A percentile compares a stretch with the other conserved stretches of the same genome.
Conservation (phyloP, 108 stramenopile genomes). For the Discostella pseudostelligera region DNA sequence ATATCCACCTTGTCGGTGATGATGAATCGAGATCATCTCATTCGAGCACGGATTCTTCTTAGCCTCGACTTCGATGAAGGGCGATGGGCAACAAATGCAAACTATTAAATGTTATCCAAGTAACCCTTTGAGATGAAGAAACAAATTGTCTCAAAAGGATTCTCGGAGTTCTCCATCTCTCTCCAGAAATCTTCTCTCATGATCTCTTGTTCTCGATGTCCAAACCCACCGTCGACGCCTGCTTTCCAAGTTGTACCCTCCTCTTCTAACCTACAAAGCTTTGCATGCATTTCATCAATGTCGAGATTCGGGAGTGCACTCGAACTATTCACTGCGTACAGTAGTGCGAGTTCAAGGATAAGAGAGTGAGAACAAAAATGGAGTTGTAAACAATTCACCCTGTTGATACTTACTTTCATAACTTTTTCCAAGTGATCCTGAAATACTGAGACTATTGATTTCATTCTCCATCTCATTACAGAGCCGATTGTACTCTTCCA, state of each 20-base stretch:
- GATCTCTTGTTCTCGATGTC: conserved; percentile 6
- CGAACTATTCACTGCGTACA: conserved; percentile 4
- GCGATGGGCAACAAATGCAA: too few relatives aligned
- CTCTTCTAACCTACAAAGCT: conserved; percentile 47
- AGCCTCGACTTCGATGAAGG: too few relatives aligned
- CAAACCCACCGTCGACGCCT: background rate
- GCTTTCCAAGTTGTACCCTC: conserved; percentile 1
- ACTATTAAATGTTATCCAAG: conserved; percentile 3
- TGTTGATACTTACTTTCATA: conserved; percentile 1
- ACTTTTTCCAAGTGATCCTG: conserved; percentile 5
- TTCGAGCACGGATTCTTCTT: too few relatives aligned
- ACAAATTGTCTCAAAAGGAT: conserved; percentile 69
- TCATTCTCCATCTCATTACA: conserved; percentile 81
- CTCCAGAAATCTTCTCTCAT: conserved; percentile 77
- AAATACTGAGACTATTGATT: conserved; percentile 57
- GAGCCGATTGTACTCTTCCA: conserved; percentile 74
- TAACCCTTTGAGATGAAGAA: conserved; percentile 69
- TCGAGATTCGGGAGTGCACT: conserved; percentile 43
- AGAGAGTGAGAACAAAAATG: conserved; percentile 13
- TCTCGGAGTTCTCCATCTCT: conserved; percentile 71
- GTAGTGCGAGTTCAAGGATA: background rate
- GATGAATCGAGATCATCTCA: too few relatives aligned
- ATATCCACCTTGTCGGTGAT: too few relatives aligned
- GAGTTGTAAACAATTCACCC: background rate
- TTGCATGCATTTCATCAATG: conserved; percentile 76